Evolutionary conservation across 768 basidiomycete species (phyloP).

Genomic region (Pleurotus platypus): DNA sequence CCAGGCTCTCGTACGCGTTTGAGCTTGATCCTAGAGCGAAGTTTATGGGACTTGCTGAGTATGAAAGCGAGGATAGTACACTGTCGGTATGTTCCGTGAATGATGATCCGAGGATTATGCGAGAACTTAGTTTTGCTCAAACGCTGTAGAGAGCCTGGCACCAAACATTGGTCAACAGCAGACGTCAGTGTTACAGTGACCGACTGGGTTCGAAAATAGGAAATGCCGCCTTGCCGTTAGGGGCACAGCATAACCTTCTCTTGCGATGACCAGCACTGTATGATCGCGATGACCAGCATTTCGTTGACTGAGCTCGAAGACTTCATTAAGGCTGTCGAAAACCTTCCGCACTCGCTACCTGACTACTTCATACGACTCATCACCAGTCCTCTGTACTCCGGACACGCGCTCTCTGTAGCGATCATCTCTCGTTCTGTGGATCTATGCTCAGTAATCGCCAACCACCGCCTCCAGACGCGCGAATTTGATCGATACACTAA

Average conservation of each 20-base stretch:
- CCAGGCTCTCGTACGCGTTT: neutral
- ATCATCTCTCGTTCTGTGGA: too few relatives aligned
- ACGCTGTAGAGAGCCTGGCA: conserved; percentile 2
- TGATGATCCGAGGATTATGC: neutral
- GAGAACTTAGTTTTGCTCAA: neutral
- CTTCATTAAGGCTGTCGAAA: too few relatives aligned
- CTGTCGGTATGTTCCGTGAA: neutral
- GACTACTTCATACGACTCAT: too few relatives aligned
- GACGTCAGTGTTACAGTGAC: neutral
- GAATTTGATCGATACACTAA: too few relatives aligned
- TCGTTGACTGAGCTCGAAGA: too few relatives aligned
- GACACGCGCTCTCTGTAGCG: too few relatives aligned
- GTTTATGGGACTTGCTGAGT: neutral
- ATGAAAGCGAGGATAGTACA: neutral
- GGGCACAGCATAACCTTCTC: neutral
- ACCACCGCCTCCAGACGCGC: too few relatives aligned
- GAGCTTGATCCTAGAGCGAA: neutral
- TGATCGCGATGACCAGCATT: too few relatives aligned
- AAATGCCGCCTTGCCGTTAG: neutral
- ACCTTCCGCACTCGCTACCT: too few relatives aligned
- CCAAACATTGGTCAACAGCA: conserved; percentile 1
- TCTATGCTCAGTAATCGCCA: too few relatives aligned
- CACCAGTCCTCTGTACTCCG: too few relatives aligned
- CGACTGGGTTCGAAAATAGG: neutral
- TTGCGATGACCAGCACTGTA: too few relatives aligned